Percentiles rank a stretch among this genome's conserved stretches.
Evolutionary conservation across 441 rosid species (phyloP).

Genomic region (Euphorbia celastroides): DNA sequence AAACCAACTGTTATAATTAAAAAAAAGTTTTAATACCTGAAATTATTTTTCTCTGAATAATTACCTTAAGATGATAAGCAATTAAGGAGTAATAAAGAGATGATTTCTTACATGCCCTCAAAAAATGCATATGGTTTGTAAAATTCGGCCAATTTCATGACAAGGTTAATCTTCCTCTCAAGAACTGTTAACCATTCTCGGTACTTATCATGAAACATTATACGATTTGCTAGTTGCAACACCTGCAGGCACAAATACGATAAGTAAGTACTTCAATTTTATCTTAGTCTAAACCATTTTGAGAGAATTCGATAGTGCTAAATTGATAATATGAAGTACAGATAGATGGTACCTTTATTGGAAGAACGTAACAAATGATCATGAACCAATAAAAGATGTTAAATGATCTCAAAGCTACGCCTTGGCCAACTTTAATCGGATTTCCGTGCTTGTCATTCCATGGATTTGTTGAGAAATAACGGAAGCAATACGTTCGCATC

Average conservation of each 20-base stretch:
- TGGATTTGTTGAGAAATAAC: conserved; percentile 54
- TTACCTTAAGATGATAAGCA: too few species aligned
- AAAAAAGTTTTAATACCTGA: too few species aligned
- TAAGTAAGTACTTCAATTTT: too few species aligned
- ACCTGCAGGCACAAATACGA: background rate
- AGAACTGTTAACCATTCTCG: conserved; percentile 13
- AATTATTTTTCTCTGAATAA: too few species aligned
- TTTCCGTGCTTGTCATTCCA: conserved; percentile 58
- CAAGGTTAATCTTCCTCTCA: conserved; percentile 32
- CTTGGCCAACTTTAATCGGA: conserved; percentile 39
- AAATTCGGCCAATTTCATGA: conserved; percentile 37
- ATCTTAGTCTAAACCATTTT: too few species aligned
- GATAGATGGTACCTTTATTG: conserved; percentile 41
- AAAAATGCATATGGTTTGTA: conserved; percentile 46
- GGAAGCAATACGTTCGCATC: conserved; percentile 33
- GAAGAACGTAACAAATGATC: conserved; percentile 47
- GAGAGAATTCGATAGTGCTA: too few species aligned
- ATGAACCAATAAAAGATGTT: conserved; percentile 53
- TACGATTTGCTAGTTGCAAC: background rate
- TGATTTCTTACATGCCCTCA: conserved; percentile 10
- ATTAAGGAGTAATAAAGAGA: background rate
- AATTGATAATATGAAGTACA: too few species aligned
- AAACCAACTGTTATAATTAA: too few species aligned
- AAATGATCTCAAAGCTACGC: conserved; percentile 38
- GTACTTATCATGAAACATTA: background rate